A percentile compares a stretch with the other conserved stretches of the same genome.
Evolutionary conservation across 202 grass and related monocot genomes (phyloP).

Genomic region (Saccharum hybrid): DNA sequence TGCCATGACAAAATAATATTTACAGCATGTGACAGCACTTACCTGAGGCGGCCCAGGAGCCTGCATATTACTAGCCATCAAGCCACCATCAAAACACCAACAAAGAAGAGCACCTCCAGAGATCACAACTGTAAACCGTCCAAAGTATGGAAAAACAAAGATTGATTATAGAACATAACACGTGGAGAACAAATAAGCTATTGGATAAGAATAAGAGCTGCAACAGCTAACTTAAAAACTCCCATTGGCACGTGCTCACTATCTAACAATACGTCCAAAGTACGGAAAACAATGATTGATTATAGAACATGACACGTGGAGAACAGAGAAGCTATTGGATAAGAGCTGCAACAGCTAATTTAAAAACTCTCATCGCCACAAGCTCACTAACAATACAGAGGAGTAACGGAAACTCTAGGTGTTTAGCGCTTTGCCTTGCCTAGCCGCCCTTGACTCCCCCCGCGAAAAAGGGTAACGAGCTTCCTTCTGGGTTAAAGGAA

Average conservation of each 20-base stretch:
- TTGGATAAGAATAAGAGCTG: slow-evolving; percentile 11
- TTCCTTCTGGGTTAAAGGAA: slow-evolving; percentile 2
- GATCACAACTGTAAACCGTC: no score
- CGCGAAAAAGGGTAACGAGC: neutral
- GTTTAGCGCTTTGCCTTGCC: neutral
- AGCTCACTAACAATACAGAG: neutral
- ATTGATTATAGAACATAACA: slow-evolving; percentile 18
- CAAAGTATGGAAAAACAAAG: slow-evolving; percentile 11
- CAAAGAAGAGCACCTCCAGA: neutral
- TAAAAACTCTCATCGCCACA: neutral
- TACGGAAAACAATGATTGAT: neutral
- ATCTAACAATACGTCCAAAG: neutral
- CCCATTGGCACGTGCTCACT: neutral
- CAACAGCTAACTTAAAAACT: slow-evolving; percentile 10
- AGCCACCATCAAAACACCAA: slow-evolving; percentile 48
- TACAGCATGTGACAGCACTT: slow-evolving; percentile 20
- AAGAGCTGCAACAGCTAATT: slow-evolving; percentile 15
- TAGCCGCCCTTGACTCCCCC: neutral
- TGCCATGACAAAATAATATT: slow-evolving; percentile 27
- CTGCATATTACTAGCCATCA: slow-evolving; percentile 84
- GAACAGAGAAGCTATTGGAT: neutral
- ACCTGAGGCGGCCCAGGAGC: slow-evolving; percentile 73
- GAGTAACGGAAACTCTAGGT: neutral
- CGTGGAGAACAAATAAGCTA: neutral
- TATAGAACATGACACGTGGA: slow-evolving; percentile 16